These are phyloP conservation scores for Cyberlindnera meyerae DNA, from an alignment of 805 yeast species.

Conservation along the genomic window DNA sequence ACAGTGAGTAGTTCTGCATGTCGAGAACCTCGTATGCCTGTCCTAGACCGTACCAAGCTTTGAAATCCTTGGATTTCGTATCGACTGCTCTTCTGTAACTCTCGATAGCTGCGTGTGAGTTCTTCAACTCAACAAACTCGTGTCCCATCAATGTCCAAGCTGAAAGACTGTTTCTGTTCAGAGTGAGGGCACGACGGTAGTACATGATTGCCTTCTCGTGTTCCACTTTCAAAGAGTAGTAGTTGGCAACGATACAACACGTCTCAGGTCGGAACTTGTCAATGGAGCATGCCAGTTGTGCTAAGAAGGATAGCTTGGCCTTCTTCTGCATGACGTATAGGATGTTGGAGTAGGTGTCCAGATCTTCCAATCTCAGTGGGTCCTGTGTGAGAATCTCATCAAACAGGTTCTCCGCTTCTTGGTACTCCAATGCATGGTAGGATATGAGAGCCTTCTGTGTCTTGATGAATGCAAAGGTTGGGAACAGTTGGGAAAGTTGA, in stretches of 20 bases:
- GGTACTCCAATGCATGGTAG: constrained; percentile 82
- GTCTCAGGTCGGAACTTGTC: constrained; percentile 92
- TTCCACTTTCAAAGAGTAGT: constrained; percentile 84
- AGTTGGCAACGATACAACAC: constrained; percentile 90
- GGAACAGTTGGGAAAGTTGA: constrained; percentile 51
- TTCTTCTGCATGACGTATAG: constrained; percentile 89
- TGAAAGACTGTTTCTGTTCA: constrained; percentile 73
- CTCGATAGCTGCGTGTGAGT: constrained; percentile 96
- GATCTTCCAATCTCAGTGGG: constrained; percentile 83
- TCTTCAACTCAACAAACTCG: constrained; percentile 93
- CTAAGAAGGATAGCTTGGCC: constrained; percentile 77
- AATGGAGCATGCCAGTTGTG: constrained; percentile 76
- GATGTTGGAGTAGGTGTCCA: constrained; percentile 92
- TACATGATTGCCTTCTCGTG: constrained; percentile 94
- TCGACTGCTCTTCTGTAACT: constrained; percentile 91
- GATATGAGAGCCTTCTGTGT: constrained; percentile 79
- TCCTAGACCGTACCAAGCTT: constrained; percentile 98
- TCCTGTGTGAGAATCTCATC: constrained; percentile 69
- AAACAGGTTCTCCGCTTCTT: constrained; percentile 71
- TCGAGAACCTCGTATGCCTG: constrained; percentile 97
- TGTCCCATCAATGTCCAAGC: constrained; percentile 99
- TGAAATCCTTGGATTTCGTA: constrained; percentile 78
- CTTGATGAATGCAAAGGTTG: constrained; percentile 66
- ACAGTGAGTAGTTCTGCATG: constrained; percentile 88
- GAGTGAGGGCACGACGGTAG: constrained; percentile 80